Base-by-base conservation (phyloP, 768 basidiomycete species). In the Calocybe gangraenosa region DNA sequence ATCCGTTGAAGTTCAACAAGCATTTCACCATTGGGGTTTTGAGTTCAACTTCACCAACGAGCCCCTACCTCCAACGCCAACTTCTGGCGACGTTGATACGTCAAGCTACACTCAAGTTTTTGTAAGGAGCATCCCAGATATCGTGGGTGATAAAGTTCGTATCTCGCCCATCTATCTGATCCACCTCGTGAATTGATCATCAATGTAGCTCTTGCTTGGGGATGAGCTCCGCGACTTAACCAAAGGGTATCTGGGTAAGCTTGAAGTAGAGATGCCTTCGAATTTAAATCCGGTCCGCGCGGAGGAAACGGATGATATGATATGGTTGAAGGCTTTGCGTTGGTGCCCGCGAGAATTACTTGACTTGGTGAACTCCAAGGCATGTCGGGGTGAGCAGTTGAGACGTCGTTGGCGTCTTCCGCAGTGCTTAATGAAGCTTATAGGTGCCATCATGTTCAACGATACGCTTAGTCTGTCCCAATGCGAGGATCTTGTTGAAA, bases 361-460 rank as follows among this genome's bases (percentile, higher is more conserved):
- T 11, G 89, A 93, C 28, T 65, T 99, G 51, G 72, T 92, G 54
- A 94, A 97, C 63, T 96, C 93, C 8, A 94, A 92, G 66, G 96
- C 96, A 18, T 99, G 96, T 59, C 74, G 96, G 69, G 94, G 95
- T 85, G 59, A 53, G 75, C 61, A 37, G 6, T 19, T 15, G 35
- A 42, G 23, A 44, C 30, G n/a, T n/a, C n/a, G n/a, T 38, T 32
- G 22, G 15, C n/a, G 18, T n/a, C 32, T 28, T 44, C 9, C n/a
- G 11, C 15, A 31, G 11, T 20, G 28, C 38, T 55, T 9, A 57
- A 11, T 5, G 28, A 17, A 18, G 8, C 38, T 36, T 40, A n/a
- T 40, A 96, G 93, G 94, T 42, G 94, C 95, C 2, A 89, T 96
- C 63, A 96, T 97, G 92, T 96, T 96, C 72, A 94, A 94, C 54